Evolutionary conservation across 352 stramenopile genomes (phyloP).

Genomic region (Peronospora tabacina): DNA sequence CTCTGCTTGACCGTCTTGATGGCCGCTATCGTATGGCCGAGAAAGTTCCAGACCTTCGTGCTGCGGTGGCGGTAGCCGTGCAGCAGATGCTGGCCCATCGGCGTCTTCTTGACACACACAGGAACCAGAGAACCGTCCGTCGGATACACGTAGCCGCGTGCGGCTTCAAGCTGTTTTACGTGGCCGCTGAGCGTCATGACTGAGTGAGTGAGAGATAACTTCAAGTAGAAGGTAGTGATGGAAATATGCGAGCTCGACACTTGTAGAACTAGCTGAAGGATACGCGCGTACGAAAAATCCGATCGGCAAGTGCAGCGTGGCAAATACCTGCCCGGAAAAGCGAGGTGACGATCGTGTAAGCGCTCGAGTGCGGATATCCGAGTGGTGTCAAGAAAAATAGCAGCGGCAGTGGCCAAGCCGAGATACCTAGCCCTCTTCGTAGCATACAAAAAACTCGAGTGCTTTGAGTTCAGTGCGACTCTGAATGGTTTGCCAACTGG

Average conservation of each 20-base stretch:
- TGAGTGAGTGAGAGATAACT: conserved; percentile 11
- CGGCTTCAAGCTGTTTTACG: conserved; percentile 40
- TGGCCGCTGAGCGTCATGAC: conserved; percentile 40
- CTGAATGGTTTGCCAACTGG: neutral
- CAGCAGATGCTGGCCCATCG: conserved; percentile 18
- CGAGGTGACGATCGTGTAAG: conserved; percentile 12
- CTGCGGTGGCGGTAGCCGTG: conserved; percentile 25
- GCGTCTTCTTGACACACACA: conserved; percentile 37
- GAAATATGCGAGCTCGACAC: conserved; percentile 15
- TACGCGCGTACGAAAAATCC: conserved; percentile 21
- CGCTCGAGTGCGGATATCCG: conserved; percentile 17
- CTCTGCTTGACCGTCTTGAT: conserved; percentile 62
- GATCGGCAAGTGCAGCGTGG: conserved; percentile 12
- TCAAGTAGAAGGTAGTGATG: conserved; percentile 9
- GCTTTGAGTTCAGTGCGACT: conserved; percentile 7
- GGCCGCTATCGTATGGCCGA: conserved; percentile 64
- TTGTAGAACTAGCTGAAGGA: conserved; percentile 17
- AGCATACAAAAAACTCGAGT: conserved; percentile 9
- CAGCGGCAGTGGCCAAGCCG: conserved; percentile 7
- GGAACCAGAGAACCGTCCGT: conserved; percentile 42
- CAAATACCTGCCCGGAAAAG: conserved; percentile 21
- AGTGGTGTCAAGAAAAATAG: neutral
- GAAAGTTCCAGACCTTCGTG: conserved; percentile 62
- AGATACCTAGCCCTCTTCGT: neutral
- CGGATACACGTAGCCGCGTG: conserved; percentile 35